Evolutionary conservation across 2,329 filamentous ascomycete genomes (phyloP), one percentile per base, ranked within the genome.

Genomic region (Alternaria longipes): DNA sequence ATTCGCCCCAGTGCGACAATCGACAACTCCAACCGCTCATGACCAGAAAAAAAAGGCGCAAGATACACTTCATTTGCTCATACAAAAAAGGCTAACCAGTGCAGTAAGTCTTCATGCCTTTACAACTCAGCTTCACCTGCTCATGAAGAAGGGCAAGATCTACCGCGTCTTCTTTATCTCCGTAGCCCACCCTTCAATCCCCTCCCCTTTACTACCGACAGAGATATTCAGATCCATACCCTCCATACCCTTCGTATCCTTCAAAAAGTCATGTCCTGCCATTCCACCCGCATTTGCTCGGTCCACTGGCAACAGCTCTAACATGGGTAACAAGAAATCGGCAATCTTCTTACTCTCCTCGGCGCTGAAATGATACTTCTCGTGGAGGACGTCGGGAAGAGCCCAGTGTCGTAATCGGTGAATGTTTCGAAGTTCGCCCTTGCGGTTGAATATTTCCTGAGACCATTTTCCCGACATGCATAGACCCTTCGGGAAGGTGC

Each of bases 401-500:
- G 94, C 93, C 95, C 95, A 99, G 81, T 98, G 94, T 54, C 95
- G 91, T 65, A 99, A 86, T 45, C 95, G 89, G 80, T 98, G 95
- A 72, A 99, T 99, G 81, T 99, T 98, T 60, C 95, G 92, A 38
- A 99, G 87, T 78, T 99, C 95, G 70, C 95, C 95, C 80, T 97
- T 97, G 68, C 95, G 89, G 79, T 97, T 98, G 84, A 99, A 99
- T 65, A 99, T 99, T 79, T 98, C 95, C 79, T 97, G 94, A 14
- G 91, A 94, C 95, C 95, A 98, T 81, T 97, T 97, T 53, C 95
- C 95, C 1, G 91, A 91, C 56, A 97, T 86, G 80, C 93, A 97
- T 51, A 98, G 86, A 5, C 92, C 91, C 78, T 97, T 96, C 55
- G 95, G 94, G 77, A 98, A 98, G 1, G 91, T 90, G 8, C 95